A percentile compares a stretch with the other conserved stretches of the same genome.
phyloP scores from a whole-genome alignment of 116 monocot genomes.

The Posidonia oceanica region DNA sequence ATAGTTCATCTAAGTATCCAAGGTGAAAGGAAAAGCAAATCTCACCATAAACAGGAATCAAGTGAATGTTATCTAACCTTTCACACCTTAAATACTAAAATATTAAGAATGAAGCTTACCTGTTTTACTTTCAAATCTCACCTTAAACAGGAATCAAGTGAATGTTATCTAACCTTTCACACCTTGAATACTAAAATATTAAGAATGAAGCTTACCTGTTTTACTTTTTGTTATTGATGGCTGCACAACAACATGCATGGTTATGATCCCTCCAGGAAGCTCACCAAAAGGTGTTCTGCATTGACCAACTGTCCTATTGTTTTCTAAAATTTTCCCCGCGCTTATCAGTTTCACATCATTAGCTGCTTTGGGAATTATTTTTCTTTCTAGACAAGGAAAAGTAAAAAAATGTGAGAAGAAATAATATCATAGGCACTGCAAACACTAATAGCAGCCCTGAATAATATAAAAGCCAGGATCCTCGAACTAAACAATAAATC shows the following conservation, averaged over 20 bases:
- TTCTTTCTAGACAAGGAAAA: constrained; percentile 10
- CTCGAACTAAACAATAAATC: too few species aligned
- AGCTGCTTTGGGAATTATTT: constrained; percentile 13
- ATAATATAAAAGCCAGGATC: too few species aligned
- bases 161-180: too few species aligned
- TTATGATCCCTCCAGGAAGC: constrained; percentile 20
- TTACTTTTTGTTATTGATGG: constrained; percentile 14
- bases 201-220: constrained; percentile 11
- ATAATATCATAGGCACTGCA: too few species aligned
- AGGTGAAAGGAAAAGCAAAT: too few species aligned
- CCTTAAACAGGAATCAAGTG: too few species aligned
- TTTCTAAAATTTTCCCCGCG: constrained; percentile 23
- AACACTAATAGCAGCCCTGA: too few species aligned
- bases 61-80: too few species aligned
- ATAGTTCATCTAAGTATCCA: too few species aligned
- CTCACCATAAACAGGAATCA: too few species aligned
- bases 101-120: constrained; percentile 6
- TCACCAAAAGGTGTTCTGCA: constrained; percentile 13
- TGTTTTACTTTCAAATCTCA: constrained; percentile 14
- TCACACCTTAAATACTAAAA: too few species aligned
- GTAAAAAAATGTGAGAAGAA: background rate
- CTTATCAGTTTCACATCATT: constrained; percentile 21
- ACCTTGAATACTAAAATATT: too few species aligned
- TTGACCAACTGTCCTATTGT: constrained; percentile 13
- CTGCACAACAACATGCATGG: constrained; percentile 24